Base-by-base conservation (phyloP, 2,329 filamentous ascomycete species). In the Monilinia laxa region DNA sequence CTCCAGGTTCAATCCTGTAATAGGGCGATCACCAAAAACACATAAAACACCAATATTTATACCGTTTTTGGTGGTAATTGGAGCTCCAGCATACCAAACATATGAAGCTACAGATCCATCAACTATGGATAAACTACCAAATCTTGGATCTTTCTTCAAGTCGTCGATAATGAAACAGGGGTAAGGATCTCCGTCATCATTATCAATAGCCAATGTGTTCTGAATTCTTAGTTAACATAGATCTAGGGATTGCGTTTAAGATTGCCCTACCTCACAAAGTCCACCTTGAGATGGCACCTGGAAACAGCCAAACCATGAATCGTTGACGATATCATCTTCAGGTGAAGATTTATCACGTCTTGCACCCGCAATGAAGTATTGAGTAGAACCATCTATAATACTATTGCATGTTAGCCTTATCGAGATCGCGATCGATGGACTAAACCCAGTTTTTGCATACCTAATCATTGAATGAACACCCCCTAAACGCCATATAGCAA, bases 31-130 rank as follows among this genome's bases (percentile, higher is more conserved):
- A 68, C 88, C 86, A 2, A 87, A 77, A 3, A 89, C 81, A 66
- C 83, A 84, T 64, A 86, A 84, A 28, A 82, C 82, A 25, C 87
- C 87, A 64, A 90, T 84, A 3, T 52, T 65, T 28, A 62, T 38
- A 31, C 60, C 55, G 23, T 65, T 57, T 40, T 56, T 38, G 25
- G 60, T 65, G 20, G 64, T 56, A 12, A 70, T 53, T 16, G 68
- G 68, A 25, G 66, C 67, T 14, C 69, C 68, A n/a, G 57, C 65
- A 47, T 70, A 70, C 54, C 65, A 70, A 47, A 56, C 60, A 47
- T 69, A 68, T 11, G 55, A 60, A 38, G 53, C 55, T 4, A 69
- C 51, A 57, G 58, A 25, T 23, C 60, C 63, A 45, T 55, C 31
- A 16, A 70, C 69, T 51, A 68, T 69, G 28, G 69, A 51, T 42